A percentile compares a stretch with the other conserved stretches of the same genome.
These are phyloP conservation scores for Delonix regia DNA, from an alignment of 306 rosid genomes.

Conservation along the genomic window DNA sequence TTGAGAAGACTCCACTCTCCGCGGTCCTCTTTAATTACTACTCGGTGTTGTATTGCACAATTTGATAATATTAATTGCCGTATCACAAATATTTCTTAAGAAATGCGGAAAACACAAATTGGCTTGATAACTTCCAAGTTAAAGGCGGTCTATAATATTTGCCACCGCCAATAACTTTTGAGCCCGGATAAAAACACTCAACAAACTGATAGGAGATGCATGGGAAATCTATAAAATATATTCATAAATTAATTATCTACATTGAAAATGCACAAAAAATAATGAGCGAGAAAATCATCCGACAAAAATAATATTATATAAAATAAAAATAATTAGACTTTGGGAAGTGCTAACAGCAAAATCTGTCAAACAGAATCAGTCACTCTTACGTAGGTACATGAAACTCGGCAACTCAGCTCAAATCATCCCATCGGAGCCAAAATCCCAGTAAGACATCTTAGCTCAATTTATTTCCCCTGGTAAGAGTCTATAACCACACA, in stretches of 20 bases:
- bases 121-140: neutral
- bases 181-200: neutral
- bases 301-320: neutral
- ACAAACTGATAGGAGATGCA: neutral
- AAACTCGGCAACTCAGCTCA: neutral
- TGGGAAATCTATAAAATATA: neutral
- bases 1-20: no score
- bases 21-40: no score
- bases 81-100: no score
- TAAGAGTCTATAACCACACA: conserved; percentile 5
- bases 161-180: neutral
- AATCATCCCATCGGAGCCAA: neutral
- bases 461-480: neutral
- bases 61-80: no score
- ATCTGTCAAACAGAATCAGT: neutral
- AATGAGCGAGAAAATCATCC: neutral
- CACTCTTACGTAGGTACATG: neutral
- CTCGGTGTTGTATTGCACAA: no score
- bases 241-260: neutral
- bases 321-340: neutral
- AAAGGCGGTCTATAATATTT: neutral
- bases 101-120: no score
- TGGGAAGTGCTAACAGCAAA: neutral
- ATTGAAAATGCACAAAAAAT: neutral
- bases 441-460: neutral